Percentiles rank a stretch among this genome's conserved stretches.
Evolutionary conservation across 2,329 filamentous ascomycete species (phyloP).

Genomic region (Tympanopsis confertula): DNA sequence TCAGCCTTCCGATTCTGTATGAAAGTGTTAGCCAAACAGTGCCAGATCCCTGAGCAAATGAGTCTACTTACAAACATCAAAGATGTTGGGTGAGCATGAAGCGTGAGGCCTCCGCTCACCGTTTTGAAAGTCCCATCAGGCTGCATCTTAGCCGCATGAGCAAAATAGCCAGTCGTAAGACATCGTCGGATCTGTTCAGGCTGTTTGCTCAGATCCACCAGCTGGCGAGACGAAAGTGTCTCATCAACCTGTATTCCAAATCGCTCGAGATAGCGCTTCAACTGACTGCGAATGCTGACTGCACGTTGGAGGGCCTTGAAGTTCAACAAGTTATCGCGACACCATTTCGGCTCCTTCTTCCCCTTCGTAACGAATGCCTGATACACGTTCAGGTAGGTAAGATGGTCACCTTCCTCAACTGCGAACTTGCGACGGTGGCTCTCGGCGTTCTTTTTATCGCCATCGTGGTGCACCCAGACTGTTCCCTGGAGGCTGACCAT

Average conservation of each 20-base stretch:
- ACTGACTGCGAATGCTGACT: constrained; percentile 74
- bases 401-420: constrained; percentile 83
- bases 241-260: constrained; percentile 66
- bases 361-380: constrained; percentile 76
- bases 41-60: background rate
- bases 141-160: constrained; percentile 88
- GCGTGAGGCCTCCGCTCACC: constrained; percentile 64
- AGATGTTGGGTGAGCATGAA: constrained; percentile 84
- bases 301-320: constrained; percentile 74
- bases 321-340: constrained; percentile 75
- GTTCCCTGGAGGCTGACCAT: constrained; percentile 82
- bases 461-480: constrained; percentile 73
- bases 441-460: constrained; percentile 65
- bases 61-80: constrained; percentile 56
- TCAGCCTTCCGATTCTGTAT: constrained; percentile 71
- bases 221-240: constrained; percentile 25
- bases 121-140: constrained; percentile 81
- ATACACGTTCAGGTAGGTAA: constrained; percentile 89
- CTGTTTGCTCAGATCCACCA: constrained; percentile 16
- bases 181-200: constrained; percentile 72
- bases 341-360: constrained; percentile 75
- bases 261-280: constrained; percentile 76
- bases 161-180: constrained; percentile 81
- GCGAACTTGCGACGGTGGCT: constrained; percentile 70
- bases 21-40: background rate